These are phyloP conservation scores for Annona squamosa DNA, from an alignment of 164 flowering plant genomes.

Conservation along the genomic window DNA sequence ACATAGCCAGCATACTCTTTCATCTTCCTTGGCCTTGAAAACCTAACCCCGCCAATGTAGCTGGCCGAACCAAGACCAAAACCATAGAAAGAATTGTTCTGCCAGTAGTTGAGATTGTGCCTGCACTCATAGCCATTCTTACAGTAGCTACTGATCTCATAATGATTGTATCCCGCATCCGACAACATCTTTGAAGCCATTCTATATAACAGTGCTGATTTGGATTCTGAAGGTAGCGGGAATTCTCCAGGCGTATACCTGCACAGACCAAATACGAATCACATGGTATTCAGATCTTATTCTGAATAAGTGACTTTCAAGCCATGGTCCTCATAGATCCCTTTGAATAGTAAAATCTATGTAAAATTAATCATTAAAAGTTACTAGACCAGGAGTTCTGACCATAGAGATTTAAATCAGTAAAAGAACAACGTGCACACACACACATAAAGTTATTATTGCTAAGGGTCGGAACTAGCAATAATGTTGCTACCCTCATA, in stretches of 20 bases:
- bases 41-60: constrained; percentile 46
- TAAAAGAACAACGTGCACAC: background rate
- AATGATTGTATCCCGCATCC: constrained; percentile 66
- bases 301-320: background rate
- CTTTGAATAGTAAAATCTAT: background rate
- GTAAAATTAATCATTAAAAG: background rate
- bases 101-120: constrained; percentile 83
- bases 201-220: constrained; percentile 72
- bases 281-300: background rate
- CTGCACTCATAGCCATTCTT: constrained; percentile 66
- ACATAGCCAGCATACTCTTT: constrained; percentile 57
- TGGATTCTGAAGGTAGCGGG: constrained; percentile 77
- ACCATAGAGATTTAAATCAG: background rate
- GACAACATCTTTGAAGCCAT: constrained; percentile 58
- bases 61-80: constrained; percentile 90
- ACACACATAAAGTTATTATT: too few relatives aligned
- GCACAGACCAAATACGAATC: constrained; percentile 2
- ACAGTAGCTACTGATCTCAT: constrained; percentile 84
- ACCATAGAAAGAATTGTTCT: constrained; percentile 65
- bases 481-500: too few relatives aligned
- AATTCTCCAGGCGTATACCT: constrained; percentile 88
- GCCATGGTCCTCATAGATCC: too few relatives aligned
- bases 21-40: constrained; percentile 78
- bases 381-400: background rate
- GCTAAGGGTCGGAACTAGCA: too few relatives aligned